Base-by-base conservation (phyloP, 2,329 filamentous ascomycete genomes). In the Diaporthe sp. region DNA sequence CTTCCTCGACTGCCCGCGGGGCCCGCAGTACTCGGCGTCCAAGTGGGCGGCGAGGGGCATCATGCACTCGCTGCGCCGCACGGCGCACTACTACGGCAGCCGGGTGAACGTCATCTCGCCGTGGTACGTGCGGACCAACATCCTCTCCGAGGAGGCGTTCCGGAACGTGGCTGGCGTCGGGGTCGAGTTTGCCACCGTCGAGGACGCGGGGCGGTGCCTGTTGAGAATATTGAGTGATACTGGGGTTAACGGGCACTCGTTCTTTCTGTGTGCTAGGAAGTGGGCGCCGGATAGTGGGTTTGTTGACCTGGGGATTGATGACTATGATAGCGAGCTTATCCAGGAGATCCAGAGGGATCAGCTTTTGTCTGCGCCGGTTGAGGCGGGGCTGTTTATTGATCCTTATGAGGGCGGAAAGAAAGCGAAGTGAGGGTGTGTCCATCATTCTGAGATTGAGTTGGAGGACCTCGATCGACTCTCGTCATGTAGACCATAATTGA, bases 41-140 rank as follows among this genome's bases (percentile, higher is more conserved):
- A 85, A 85, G 75, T 85, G 82, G 78, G 83, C 79, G 5, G 79
- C 82, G 69, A 79, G 83, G 60, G 82, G 83, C 1, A 80, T 85
- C n/a, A 82, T 85, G 81, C 81, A 81, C 74, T 78, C 80, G 15
- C 73, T 85, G 55, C 74, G 83, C 50, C 76, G 80, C 35, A 83
- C 81, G 8, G 76, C 80, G 5, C 81, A 78, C 71, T 79, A 80
- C 54, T 78, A 83, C 47, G 78, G 82, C 4, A 82, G 80, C 71
- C 80, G 84, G 0, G 80, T 85, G 4, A 84, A 83, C 66, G 75
- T 82, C 35, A 82, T 84, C 50, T 82, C 81, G 5, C 83, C 83
- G 4, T 84, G 82, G 83, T 84, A 75, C 47, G 76, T 76, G 10
- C 52, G 45, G 67, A 82, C 80, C 8, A 79, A 79, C 8, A 82